Conservation (phyloP, 495 filamentous ascomycete species). For the Usnea hakonensis region DNA sequence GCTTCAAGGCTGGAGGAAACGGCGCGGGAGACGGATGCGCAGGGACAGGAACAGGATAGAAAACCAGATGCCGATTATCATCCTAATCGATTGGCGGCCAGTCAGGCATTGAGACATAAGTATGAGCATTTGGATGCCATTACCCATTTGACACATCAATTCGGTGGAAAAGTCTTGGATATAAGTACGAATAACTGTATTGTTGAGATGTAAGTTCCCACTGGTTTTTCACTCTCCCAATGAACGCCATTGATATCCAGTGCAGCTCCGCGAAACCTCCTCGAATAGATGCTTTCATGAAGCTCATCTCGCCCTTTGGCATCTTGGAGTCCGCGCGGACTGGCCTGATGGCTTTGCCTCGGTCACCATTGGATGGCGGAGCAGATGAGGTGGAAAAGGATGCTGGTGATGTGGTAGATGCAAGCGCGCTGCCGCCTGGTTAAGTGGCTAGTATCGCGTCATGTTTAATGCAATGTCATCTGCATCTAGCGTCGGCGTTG, state of each 20-base stretch:
- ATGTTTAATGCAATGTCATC: neutral
- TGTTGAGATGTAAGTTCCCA: conserved; percentile 75
- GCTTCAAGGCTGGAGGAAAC: conserved; percentile 31
- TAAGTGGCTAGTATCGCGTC: conserved; percentile 41
- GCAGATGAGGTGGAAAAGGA: conserved; percentile 70
- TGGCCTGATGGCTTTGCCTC: conserved; percentile 90
- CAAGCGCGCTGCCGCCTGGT: conserved; percentile 85
- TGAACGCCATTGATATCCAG: neutral
- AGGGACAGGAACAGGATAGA: conserved; percentile 25
- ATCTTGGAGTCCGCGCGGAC: conserved; percentile 92
- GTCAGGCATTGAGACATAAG: conserved; percentile 87
- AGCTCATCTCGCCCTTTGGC: conserved; percentile 90
- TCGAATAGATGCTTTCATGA: conserved; percentile 95
- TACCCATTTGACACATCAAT: conserved; percentile 92
- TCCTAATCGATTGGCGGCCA: conserved; percentile 71
- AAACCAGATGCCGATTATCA: conserved; percentile 61
- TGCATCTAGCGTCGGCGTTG: conserved; percentile 21
- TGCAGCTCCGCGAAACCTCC: conserved; percentile 80
- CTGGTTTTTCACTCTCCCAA: neutral
- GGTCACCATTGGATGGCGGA: conserved; percentile 73
- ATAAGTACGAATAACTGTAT: conserved; percentile 98
- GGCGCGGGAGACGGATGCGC: conserved; percentile 30
- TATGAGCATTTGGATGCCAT: conserved; percentile 93
- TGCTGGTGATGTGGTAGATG: conserved; percentile 86
- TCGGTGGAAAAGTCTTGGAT: conserved; percentile 93